Evolutionary conservation across 2,329 filamentous ascomycete species (phyloP).

Genomic region (Sclerotinia borealis): DNA sequence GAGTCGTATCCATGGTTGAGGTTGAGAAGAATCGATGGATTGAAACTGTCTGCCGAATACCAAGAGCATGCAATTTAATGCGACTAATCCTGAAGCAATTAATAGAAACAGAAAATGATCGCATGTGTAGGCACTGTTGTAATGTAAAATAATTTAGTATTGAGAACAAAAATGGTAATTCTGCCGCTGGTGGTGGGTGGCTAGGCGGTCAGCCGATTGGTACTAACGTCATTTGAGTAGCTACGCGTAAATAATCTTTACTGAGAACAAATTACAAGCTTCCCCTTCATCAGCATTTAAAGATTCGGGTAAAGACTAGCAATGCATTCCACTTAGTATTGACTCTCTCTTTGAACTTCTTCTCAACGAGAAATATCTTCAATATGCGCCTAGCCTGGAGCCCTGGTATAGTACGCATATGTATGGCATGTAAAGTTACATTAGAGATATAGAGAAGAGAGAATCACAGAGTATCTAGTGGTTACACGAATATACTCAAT

Average conservation of each 20-base stretch:
- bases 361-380: no score
- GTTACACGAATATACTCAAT: no score
- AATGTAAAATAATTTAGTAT: neutral
- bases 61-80: neutral
- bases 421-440: neutral
- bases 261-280: neutral
- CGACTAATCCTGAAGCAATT: constrained; percentile 4
- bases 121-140: neutral
- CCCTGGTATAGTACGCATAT: neutral
- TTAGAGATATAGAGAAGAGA: no score
- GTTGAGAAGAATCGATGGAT: neutral
- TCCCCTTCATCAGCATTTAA: neutral
- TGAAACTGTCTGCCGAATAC: neutral
- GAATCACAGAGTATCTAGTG: neutral
- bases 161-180: constrained; percentile 3
- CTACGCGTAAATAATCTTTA: no score
- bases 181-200: neutral
- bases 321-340: neutral
- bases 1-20: neutral
- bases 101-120: neutral
- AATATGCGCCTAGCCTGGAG: no score
- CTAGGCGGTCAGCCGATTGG: neutral
- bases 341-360: neutral
- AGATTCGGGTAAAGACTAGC: neutral
- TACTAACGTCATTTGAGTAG: neutral